These are phyloP conservation scores for Fusarium succisae DNA, from an alignment of 2,329 filamentous ascomycete species.

Conservation along the genomic window DNA sequence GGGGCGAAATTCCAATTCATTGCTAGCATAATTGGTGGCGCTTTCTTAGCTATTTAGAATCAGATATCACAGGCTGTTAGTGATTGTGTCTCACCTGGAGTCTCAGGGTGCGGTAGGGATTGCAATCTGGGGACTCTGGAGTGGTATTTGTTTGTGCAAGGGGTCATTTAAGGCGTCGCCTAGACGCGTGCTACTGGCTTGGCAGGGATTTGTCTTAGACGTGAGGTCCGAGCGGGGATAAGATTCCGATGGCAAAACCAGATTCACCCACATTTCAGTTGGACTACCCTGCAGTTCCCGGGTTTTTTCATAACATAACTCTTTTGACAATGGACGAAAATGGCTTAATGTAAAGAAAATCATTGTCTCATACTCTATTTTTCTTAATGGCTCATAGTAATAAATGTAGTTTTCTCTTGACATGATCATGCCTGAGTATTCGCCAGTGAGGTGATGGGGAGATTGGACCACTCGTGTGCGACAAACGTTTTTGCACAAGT, in stretches of 20 bases:
- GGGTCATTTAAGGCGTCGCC: background rate
- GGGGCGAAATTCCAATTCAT: background rate
- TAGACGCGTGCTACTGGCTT: background rate
- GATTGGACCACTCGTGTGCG: too few relatives aligned
- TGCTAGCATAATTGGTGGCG: background rate
- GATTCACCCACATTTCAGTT: background rate
- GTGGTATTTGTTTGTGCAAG: background rate
- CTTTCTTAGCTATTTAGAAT: background rate
- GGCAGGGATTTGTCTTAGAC: background rate
- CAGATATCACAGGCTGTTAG: background rate
- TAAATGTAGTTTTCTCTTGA: background rate
- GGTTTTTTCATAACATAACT: rapidly evolving
- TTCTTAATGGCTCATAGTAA: rapidly evolving
- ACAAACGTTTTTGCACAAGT: rapidly evolving
- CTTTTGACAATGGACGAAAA: too few relatives aligned
- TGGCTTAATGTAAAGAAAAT: background rate
- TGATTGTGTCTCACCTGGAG: background rate
- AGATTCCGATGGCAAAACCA: background rate
- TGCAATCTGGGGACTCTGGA: too few relatives aligned
- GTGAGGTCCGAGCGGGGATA: background rate
- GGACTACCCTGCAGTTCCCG: background rate
- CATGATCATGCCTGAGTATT: background rate
- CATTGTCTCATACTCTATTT: background rate
- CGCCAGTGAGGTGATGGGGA: too few relatives aligned
- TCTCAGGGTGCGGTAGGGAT: background rate